These are phyloP conservation scores for Aegilops tauschii DNA, from an alignment of 176 grass and related monocot species.

Conservation along the genomic window DNA sequence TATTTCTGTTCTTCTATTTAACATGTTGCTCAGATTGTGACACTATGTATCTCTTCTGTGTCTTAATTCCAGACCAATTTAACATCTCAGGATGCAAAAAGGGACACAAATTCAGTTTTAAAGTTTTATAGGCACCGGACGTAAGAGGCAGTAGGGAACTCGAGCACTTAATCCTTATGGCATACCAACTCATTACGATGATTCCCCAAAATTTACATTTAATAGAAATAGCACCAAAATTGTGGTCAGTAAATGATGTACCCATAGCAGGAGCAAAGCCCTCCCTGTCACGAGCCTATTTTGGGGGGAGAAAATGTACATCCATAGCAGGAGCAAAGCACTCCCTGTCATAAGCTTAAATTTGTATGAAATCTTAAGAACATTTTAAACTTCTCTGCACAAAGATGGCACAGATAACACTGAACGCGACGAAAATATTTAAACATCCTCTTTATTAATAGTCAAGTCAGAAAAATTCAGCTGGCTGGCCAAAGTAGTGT, in stretches of 20 bases:
- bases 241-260: background rate
- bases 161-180: background rate
- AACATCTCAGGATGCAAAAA: background rate
- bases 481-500: background rate
- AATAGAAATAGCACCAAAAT: background rate
- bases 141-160: background rate
- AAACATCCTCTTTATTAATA: background rate
- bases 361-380: background rate
- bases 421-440: background rate
- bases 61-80: background rate
- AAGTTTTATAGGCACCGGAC: background rate
- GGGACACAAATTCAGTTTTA: background rate
- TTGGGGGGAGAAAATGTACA: background rate
- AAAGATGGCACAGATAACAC: background rate
- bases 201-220: background rate
- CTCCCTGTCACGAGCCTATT: background rate
- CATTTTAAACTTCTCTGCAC: background rate
- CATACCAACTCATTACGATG: background rate
- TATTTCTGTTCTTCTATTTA: background rate
- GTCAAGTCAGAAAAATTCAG: background rate
- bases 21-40: background rate
- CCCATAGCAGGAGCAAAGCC: slow-evolving; percentile 7
- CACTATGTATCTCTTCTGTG: background rate
- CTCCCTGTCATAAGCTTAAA: background rate
- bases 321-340: background rate